A percentile compares a stretch with the other conserved stretches of the same genome.
phyloP scores from a whole-genome alignment of 2,329 filamentous ascomycete species.

The Aspergillus hortae region DNA sequence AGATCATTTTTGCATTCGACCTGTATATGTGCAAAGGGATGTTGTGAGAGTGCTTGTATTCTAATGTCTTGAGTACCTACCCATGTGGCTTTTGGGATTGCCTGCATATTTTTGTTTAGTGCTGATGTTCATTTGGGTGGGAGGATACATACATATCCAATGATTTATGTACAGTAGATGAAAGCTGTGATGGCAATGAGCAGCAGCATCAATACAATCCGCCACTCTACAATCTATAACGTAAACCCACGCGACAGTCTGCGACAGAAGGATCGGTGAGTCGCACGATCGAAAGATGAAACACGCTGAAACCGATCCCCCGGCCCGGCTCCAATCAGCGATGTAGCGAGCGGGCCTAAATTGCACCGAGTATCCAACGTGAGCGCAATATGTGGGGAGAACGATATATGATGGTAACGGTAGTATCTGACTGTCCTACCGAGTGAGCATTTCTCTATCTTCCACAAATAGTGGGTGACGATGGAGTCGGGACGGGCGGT shows the following conservation, averaged over 20 bases:
- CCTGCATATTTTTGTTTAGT: background rate
- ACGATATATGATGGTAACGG: too few relatives aligned
- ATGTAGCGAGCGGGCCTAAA: background rate
- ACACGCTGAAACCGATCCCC: background rate
- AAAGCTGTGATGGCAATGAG: background rate
- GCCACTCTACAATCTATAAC: too few relatives aligned
- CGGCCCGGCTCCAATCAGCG: background rate
- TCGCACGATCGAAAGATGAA: background rate
- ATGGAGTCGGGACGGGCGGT: too few relatives aligned
- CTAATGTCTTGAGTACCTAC: constrained; percentile 9
- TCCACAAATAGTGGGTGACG: too few relatives aligned
- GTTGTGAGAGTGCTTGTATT: background rate
- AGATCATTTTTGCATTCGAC: constrained; percentile 5
- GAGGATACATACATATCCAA: constrained; percentile 1
- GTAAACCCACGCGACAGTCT: background rate
- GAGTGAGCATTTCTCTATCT: too few relatives aligned
- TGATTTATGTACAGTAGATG: constrained; percentile 18
- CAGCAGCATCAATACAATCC: too few relatives aligned
- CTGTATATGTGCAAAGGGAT: background rate
- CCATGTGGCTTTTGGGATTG: background rate
- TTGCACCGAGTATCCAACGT: background rate
- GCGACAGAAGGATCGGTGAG: background rate
- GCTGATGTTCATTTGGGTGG: background rate
- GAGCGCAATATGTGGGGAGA: background rate
- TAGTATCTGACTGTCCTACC: too few relatives aligned